Evolutionary conservation across 768 basidiomycete species (phyloP), one percentile per base, ranked within the genome.

Genomic region (Cubamyces sp.): DNA sequence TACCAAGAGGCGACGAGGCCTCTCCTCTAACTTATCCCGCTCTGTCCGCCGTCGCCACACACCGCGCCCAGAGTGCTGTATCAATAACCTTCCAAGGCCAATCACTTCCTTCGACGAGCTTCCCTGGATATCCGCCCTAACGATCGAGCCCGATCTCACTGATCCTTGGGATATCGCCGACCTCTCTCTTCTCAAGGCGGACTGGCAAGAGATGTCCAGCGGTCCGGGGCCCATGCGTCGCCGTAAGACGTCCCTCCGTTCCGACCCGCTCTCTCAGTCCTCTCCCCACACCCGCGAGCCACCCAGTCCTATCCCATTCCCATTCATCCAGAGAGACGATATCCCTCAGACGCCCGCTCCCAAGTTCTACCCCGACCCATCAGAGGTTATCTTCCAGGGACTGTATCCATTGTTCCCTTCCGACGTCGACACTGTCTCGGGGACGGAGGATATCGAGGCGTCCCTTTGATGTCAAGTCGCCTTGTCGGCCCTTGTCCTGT

Each of bases 111-210:
- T 90, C 70, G 88, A 90, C 75, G 76, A 79, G 26, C 80, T 90
- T 11, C 86, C 88, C 4, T 90, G 88, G 87, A 85, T 87, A 54
- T 78, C 86, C 25, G 78, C 82, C 8, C 75, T 89, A 52, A 84
- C 89, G 54, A 61, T 74, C 54, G 63, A 81, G 6, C 76, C 81
- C 15, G 77, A 81, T 54, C 66, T 68, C 60, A 57, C 76, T 67
- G 76, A 78, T 67, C 74, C 74, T 18, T 79, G 78, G 70, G 85
- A 88, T 67, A 82, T 87, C 62, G 87, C 87, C 57, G 87, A 89
- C 74, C 81, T 88, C 46, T 88, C 87, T 1, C 83, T 86, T 63
- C 68, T 87, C n/a, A 78, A 66, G 19, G 52, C 73, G 56, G 60
- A 45, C 15, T 57, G 55, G 18, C 47, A 56, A 19, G 49, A 42